Conservation (phyloP, 2,329 filamentous ascomycete genomes). For the Sarocladiaceae sp. region DNA sequence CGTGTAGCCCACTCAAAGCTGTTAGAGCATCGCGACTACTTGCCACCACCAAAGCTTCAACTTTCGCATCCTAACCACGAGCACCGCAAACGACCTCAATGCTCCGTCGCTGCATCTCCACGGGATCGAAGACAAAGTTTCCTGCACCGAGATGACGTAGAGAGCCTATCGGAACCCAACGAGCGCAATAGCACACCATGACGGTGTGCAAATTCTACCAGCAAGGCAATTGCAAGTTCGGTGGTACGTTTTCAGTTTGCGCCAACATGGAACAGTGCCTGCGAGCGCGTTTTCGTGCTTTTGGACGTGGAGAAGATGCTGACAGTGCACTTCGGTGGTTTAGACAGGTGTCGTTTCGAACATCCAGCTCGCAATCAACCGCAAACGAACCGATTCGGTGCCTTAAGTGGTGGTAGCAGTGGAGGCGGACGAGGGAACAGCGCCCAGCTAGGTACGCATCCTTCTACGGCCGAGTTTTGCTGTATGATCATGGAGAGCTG, state of each 20-base stretch:
- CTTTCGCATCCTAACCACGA: not conserved
- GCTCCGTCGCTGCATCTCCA: not conserved
- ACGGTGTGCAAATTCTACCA: conserved; percentile 44
- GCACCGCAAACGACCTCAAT: not conserved
- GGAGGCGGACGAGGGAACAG: conserved; percentile 21
- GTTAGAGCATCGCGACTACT: too few relatives aligned
- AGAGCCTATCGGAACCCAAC: not conserved
- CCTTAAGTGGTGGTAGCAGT: conserved; percentile 30
- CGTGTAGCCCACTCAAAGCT: too few relatives aligned
- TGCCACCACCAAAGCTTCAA: not conserved
- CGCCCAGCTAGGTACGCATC: conserved; percentile 17
- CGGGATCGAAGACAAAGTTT: not conserved
- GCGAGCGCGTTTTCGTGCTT: not conserved
- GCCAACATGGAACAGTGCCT: not conserved
- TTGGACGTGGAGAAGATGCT: not conserved
- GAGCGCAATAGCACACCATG: conserved; percentile 23
- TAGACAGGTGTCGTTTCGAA: conserved; percentile 52
- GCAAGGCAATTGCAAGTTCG: conserved; percentile 49
- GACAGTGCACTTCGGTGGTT: not conserved
- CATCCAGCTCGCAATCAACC: conserved; percentile 36
- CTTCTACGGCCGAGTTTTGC: not conserved
- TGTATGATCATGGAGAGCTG: not conserved
- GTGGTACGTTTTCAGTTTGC: conserved; percentile 34
- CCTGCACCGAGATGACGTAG: not conserved
- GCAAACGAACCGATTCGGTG: conserved; percentile 53